Conservation (phyloP, 768 basidiomycete species). For the Termitomyces heimii region DNA sequence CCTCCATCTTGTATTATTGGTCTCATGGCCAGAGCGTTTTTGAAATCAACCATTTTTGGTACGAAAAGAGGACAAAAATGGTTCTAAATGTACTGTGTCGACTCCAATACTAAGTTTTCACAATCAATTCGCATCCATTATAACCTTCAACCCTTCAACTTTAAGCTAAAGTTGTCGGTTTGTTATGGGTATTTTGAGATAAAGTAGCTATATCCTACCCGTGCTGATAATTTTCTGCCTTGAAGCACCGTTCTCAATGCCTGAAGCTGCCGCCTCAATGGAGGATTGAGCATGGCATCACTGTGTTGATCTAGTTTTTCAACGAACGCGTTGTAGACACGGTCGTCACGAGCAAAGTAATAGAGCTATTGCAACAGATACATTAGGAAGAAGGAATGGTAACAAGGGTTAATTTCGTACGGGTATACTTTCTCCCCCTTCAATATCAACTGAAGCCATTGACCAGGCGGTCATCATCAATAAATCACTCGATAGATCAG, state of each 20-base stretch:
- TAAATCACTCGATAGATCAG: constrained; percentile 43
- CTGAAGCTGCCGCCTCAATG: constrained; percentile 1
- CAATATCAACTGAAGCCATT: constrained; percentile 48
- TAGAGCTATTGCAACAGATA: constrained; percentile 39
- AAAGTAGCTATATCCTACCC: neutral
- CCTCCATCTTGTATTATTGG: neutral
- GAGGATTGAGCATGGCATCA: constrained; percentile 4
- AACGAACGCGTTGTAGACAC: constrained; percentile 68
- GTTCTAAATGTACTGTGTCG: neutral
- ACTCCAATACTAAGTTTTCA: neutral
- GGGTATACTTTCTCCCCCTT: constrained; percentile 63
- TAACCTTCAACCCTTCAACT: neutral
- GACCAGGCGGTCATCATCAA: constrained; percentile 81
- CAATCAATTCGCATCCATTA: neutral
- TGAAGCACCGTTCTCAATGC: constrained; percentile 2
- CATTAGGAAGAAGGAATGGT: neutral
- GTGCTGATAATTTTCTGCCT: constrained; percentile 1
- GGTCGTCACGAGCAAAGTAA: constrained; percentile 90
- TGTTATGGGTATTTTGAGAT: neutral
- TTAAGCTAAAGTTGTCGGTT: neutral
- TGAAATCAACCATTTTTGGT: neutral
- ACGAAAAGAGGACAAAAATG: too few species aligned
- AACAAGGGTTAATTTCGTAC: constrained; percentile 32
- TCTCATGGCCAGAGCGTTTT: neutral
- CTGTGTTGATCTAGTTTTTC: constrained; percentile 41